Evolutionary conservation across 2,329 filamentous ascomycete species (phyloP).

Genomic region (Calonectria hawksworthii): DNA sequence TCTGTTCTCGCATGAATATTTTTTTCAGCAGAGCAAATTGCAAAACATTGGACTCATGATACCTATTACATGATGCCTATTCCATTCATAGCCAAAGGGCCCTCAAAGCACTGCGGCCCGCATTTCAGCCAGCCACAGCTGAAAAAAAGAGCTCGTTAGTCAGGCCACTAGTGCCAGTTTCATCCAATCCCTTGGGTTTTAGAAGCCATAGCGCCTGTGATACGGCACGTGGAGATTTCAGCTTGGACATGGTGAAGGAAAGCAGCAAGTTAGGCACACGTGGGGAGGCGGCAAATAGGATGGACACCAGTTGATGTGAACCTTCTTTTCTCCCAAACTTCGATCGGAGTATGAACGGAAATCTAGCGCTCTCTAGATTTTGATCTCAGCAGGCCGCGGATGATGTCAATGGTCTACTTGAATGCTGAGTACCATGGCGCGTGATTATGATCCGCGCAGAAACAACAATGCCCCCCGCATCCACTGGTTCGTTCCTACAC

Average conservation of each 20-base stretch:
- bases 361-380: too few species aligned
- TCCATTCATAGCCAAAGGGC: too few species aligned
- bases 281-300: too few species aligned
- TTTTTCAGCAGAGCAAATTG: too few species aligned
- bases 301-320: too few species aligned
- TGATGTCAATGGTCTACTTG: neutral
- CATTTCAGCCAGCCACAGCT: constrained; percentile 2
- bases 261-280: neutral
- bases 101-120: neutral
- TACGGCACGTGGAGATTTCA: neutral
- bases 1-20: too few species aligned
- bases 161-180: neutral
- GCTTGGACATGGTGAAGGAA: neutral
- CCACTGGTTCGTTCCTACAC: neutral
- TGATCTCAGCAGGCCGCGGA: neutral
- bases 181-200: neutral
- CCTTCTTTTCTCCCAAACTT: too few species aligned
- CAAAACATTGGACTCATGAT: too few species aligned
- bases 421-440: neutral
- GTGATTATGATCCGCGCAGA: neutral
- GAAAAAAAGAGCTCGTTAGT: neutral
- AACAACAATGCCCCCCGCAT: neutral
- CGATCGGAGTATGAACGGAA: too few species aligned
- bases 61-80: too few species aligned
- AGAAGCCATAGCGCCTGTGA: neutral